Conservation (phyloP, 176 grass and related monocot species). For the Oropetium thomaeum region DNA sequence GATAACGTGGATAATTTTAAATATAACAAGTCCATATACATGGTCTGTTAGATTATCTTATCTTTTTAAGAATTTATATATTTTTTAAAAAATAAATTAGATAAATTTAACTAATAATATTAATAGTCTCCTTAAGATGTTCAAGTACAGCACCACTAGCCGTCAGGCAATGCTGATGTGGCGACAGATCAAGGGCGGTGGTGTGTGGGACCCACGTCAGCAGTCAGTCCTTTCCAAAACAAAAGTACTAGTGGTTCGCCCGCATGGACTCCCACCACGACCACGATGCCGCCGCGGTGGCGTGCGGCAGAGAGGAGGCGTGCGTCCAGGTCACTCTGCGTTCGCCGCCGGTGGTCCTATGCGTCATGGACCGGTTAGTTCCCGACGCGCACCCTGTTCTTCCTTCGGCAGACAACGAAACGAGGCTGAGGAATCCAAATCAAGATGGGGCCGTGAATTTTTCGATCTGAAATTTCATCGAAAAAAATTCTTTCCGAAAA, state of each 20-base stretch:
- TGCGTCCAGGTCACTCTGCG: background rate
- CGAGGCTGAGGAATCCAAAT: too few species aligned
- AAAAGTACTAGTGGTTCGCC: background rate
- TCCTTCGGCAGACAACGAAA: background rate
- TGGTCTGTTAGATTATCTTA: too few species aligned
- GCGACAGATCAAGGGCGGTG: constrained; percentile 20
- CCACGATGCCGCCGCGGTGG: background rate
- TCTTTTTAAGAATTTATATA: too few species aligned
- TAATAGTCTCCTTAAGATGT: too few species aligned
- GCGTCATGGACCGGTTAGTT: background rate
- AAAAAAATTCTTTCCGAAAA: background rate
- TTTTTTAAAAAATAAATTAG: too few species aligned
- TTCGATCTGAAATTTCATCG: too few species aligned
- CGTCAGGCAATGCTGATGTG: constrained; percentile 16
- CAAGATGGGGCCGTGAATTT: background rate
- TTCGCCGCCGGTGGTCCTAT: background rate
- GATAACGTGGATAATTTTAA: too few species aligned
- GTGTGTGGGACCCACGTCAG: background rate
- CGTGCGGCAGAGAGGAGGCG: background rate
- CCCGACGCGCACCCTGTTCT: background rate
- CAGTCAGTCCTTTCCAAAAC: background rate
- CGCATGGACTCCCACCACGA: background rate
- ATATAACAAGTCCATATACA: too few species aligned
- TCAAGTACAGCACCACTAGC: too few species aligned
- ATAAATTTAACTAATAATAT: too few species aligned